Percentiles rank a stretch among this genome's conserved stretches.
phyloP scores from a whole-genome alignment of 495 filamentous ascomycete genomes.

The Hypomontagnella monticulosa region DNA sequence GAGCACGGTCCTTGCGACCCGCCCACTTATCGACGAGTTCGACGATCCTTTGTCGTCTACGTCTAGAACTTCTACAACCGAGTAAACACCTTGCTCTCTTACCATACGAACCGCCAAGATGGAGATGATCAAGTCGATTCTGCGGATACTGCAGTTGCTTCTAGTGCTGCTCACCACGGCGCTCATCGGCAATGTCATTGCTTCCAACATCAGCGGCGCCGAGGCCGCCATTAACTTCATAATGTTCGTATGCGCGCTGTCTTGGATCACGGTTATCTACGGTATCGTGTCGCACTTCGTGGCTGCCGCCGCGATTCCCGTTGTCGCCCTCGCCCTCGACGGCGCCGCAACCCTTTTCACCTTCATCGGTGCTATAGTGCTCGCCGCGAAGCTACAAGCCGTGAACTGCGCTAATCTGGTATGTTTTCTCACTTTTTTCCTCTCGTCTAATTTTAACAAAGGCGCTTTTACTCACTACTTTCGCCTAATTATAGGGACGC shows the following conservation, averaged over 20 bases:
- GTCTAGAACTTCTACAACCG: neutral
- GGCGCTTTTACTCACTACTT: slow-evolving; percentile 10
- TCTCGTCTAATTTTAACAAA: neutral
- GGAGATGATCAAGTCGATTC: slow-evolving; percentile 49
- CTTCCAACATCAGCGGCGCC: slow-evolving; percentile 51
- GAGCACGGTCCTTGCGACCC: slow-evolving; percentile 4
- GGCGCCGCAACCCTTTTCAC: slow-evolving; percentile 54
- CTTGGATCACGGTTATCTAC: slow-evolving; percentile 54
- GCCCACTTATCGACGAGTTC: slow-evolving; percentile 2
- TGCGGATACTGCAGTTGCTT: slow-evolving; percentile 55
- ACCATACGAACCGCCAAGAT: slow-evolving; percentile 34
- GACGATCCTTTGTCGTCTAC: neutral
- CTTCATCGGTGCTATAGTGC: slow-evolving; percentile 55
- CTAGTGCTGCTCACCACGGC: slow-evolving; percentile 56
- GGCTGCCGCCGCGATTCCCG: slow-evolving; percentile 47
- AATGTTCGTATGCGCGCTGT: slow-evolving; percentile 59
- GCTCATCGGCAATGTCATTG: slow-evolving; percentile 62
- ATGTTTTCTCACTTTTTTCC: slow-evolving; percentile 3
- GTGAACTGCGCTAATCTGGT: slow-evolving; percentile 53
- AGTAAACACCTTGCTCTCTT: neutral
- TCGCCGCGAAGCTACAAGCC: slow-evolving; percentile 57
- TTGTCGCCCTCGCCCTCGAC: slow-evolving; percentile 52
- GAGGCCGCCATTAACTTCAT: slow-evolving; percentile 59
- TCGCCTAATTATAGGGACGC: slow-evolving; percentile 20
- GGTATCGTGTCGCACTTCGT: slow-evolving; percentile 49